Percentiles rank a stretch among this genome's conserved stretches.
Conservation (phyloP, 306 rosid genomes). For the Prosopis cineraria region DNA sequence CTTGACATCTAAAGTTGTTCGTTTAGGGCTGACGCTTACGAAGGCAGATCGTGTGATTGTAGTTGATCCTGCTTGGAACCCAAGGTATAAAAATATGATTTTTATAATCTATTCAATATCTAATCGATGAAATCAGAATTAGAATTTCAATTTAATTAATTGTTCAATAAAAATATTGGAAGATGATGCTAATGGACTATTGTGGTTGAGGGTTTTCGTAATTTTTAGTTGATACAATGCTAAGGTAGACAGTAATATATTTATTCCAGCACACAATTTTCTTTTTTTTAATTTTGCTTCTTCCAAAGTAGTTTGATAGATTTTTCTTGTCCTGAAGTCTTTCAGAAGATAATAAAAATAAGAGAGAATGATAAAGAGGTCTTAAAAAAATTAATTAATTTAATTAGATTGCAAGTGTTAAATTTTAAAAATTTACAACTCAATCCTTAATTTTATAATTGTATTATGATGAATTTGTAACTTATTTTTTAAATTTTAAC, state of each 20-base stretch:
- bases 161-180: neutral
- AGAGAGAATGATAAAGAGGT: too few species aligned
- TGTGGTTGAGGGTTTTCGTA: neutral
- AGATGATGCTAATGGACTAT: neutral
- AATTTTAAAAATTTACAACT: too few species aligned
- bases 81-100: slow-evolving; percentile 30
- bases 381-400: too few species aligned
- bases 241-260: too few species aligned
- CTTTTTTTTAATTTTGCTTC: slow-evolving; percentile 2
- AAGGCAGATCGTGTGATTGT: neutral
- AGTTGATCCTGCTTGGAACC: neutral
- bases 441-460: too few species aligned
- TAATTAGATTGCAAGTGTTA: too few species aligned
- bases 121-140: neutral
- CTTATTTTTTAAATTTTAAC: too few species aligned
- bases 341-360: neutral
- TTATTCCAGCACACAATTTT: neutral
- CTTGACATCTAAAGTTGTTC: neutral
- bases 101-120: neutral
- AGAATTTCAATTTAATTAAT: neutral
- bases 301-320: neutral
- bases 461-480: too few species aligned
- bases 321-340: neutral
- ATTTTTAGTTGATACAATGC: slow-evolving; percentile 7
- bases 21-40: neutral